Conservation (phyloP, 1,139 yeast species). For the Pneumocystis sp. region DNA sequence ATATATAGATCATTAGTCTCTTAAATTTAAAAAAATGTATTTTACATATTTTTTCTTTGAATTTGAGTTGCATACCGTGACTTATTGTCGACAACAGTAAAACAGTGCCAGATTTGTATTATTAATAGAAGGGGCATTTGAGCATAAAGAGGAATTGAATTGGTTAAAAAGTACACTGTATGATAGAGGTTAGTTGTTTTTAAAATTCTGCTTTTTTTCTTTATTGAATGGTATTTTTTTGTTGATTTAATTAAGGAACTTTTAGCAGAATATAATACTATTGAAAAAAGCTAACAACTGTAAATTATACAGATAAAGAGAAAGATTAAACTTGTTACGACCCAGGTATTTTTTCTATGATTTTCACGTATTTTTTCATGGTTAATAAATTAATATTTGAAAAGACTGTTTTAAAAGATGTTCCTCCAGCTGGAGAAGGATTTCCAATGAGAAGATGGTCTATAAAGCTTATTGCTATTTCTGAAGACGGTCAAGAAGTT, state of each 20-base stretch:
- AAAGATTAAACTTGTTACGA: neutral
- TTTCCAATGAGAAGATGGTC: constrained; percentile 97
- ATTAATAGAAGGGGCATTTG: neutral
- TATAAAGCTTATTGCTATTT: constrained; percentile 57
- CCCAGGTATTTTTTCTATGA: neutral
- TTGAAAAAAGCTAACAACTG: neutral
- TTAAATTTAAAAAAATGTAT: neutral
- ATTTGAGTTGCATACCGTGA: no score
- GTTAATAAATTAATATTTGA: neutral
- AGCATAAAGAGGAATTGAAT: neutral
- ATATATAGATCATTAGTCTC: neutral
- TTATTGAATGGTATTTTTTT: neutral
- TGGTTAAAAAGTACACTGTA: neutral
- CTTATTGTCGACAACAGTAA: neutral
- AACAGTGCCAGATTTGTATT: neutral
- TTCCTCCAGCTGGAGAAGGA: constrained; percentile 74
- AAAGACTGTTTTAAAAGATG: constrained; percentile 40
- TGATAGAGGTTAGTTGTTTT: neutral
- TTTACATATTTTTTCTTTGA: neutral
- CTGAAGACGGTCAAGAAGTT: constrained; percentile 64
- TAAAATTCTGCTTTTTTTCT: neutral
- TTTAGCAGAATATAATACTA: neutral
- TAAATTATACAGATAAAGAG: neutral
- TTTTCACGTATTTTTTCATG: neutral
- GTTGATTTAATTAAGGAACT: neutral